phyloP scores from a whole-genome alignment of 2,329 filamentous ascomycete genomes.

The Fonsecaea multimorphosa region DNA sequence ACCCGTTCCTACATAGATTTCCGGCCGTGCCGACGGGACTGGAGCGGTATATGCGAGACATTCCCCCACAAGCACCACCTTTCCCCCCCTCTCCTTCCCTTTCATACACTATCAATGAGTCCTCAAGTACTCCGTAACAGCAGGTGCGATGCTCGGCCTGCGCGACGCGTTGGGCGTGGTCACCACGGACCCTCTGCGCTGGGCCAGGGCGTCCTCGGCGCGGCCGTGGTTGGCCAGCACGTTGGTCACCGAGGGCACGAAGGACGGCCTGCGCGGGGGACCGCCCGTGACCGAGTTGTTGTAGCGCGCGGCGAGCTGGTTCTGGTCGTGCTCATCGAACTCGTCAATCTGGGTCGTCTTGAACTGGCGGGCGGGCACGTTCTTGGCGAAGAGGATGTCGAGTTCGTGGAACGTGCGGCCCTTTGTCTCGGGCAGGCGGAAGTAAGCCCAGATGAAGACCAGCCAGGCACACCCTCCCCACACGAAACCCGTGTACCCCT shows the following conservation, averaged over 20 bases:
- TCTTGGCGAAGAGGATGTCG: conserved; percentile 33
- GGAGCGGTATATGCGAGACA: no score
- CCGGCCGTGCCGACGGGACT: no score
- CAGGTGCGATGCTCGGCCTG: conserved; percentile 20
- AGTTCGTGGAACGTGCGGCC: conserved; percentile 31
- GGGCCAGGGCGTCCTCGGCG: conserved; percentile 26
- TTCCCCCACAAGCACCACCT: no score
- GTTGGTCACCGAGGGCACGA: conserved; percentile 25
- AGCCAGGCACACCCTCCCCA: conserved; percentile 51
- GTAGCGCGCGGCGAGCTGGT: conserved; percentile 21
- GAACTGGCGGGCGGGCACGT: conserved; percentile 28
- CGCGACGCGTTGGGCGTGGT: conserved; percentile 1
- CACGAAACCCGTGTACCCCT: conserved; percentile 47
- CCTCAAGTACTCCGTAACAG: conserved; percentile 28
- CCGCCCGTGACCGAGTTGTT: conserved; percentile 7
- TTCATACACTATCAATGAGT: conserved; percentile 5
- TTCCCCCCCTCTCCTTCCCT: no score
- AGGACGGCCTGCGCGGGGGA: conserved; percentile 19
- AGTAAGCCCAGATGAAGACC: conserved; percentile 45
- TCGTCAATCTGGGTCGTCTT: conserved; percentile 27
- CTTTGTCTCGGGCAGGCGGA: conserved; percentile 43
- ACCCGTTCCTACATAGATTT: no score
- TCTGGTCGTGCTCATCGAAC: conserved; percentile 30
- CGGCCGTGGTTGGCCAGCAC: conserved; percentile 21
- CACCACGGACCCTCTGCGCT: conserved; percentile 12